Evolutionary conservation across 306 rosid species (phyloP).

Genomic region (Pueraria montana): DNA sequence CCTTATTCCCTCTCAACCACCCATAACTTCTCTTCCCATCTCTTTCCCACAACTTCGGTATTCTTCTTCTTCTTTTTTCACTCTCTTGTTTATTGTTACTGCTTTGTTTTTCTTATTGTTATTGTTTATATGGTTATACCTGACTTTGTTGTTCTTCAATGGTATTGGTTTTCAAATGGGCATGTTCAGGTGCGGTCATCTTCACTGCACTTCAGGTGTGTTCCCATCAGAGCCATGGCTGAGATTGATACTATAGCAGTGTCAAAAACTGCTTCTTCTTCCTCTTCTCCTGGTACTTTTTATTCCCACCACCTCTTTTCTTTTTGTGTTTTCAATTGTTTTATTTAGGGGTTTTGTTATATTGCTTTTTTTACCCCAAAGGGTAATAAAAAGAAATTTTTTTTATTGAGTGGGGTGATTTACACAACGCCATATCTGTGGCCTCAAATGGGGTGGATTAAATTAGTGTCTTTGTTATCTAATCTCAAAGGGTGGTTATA

Average conservation of each 20-base stretch:
- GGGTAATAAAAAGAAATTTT: background rate
- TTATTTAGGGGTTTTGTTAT: background rate
- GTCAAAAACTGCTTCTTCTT: conserved; percentile 45
- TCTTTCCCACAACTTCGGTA: conserved; percentile 44
- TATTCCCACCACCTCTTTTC: too few species aligned
- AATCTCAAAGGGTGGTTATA: conserved; percentile 11
- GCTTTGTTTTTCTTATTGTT: background rate
- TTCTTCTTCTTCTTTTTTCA: conserved; percentile 10
- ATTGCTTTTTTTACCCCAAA: background rate
- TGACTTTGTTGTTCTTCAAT: background rate
- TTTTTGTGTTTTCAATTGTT: too few species aligned
- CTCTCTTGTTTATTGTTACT: background rate
- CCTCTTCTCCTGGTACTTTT: conserved; percentile 58
- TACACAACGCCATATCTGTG: background rate
- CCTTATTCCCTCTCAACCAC: background rate
- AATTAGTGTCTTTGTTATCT: conserved; percentile 65
- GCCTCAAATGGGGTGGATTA: conserved; percentile 41
- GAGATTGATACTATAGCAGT: conserved; percentile 49
- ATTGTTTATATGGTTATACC: background rate
- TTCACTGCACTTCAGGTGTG: conserved; percentile 47
- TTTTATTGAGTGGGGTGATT: too few species aligned
- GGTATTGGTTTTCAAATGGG: conserved; percentile 41
- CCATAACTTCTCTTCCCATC: too few species aligned
- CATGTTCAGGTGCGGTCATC: conserved; percentile 45
- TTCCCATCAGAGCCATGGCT: conserved; percentile 74